A percentile compares a stretch with the other conserved stretches of the same genome.
phyloP scores from a whole-genome alignment of 176 grass and related monocot genomes.

The Panicum miliaceum region DNA sequence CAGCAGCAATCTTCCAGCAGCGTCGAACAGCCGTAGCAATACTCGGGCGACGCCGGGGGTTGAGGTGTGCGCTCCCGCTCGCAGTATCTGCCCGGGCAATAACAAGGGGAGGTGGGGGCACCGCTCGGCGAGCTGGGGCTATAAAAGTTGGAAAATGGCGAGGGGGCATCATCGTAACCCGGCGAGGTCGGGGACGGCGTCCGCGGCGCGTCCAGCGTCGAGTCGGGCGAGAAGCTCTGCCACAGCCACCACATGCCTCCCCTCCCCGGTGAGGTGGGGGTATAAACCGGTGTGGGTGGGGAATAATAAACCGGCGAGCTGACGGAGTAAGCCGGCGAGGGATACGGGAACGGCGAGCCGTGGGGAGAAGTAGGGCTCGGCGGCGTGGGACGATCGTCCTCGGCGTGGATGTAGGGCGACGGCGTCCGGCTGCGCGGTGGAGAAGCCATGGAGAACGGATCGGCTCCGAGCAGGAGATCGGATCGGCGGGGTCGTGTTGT shows the following conservation, averaged over 20 bases:
- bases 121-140: background rate
- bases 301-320: too few relatives aligned
- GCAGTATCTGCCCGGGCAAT: too few relatives aligned
- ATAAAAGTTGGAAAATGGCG: background rate
- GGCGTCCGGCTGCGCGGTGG: too few relatives aligned
- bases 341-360: background rate
- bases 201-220: background rate
- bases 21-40: conserved; percentile 14
- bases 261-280: background rate
- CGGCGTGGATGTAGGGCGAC: background rate
- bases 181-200: background rate
- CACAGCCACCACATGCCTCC: background rate
- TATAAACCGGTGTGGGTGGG: too few relatives aligned
- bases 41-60: background rate
- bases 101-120: background rate
- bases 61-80: background rate
- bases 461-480: too few relatives aligned
- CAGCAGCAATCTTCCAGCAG: background rate
- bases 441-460: too few relatives aligned
- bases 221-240: background rate
- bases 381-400: background rate
- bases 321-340: too few relatives aligned
- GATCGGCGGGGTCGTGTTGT: too few relatives aligned
- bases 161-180: background rate
- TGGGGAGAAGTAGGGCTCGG: background rate